Percentiles rank a stretch among this genome's conserved stretches.
These are phyloP conservation scores for Posidonia oceanica DNA, from an alignment of 116 monocot genomes.

Conservation along the genomic window DNA sequence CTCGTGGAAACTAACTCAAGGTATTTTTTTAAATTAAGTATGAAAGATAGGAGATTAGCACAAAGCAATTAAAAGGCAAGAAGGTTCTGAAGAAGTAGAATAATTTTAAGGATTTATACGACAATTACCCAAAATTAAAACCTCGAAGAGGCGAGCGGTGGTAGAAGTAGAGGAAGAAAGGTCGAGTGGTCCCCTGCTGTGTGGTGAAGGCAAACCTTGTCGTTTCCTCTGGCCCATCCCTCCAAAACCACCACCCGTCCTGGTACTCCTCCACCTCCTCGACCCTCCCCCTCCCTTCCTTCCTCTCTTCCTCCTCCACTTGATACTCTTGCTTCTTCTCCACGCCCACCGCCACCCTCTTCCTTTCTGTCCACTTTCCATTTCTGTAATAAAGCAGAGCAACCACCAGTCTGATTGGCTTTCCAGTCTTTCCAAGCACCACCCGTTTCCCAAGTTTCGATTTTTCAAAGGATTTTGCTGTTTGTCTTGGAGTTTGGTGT, in stretches of 20 bases:
- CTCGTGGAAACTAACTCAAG: no score
- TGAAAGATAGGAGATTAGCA: no score
- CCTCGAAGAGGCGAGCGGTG: background rate
- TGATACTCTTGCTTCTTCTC: no score
- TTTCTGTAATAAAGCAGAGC: no score
- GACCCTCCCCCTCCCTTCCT: background rate
- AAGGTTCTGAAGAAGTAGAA: no score
- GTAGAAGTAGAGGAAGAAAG: constrained; percentile 5
- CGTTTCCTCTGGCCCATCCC: constrained; percentile 15
- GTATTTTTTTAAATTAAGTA: no score
- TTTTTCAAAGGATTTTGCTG: background rate
- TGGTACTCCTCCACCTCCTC: background rate
- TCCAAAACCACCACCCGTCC: no score
- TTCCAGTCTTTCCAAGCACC: background rate
- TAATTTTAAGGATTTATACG: no score
- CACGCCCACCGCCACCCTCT: no score
- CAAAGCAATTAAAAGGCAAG: no score
- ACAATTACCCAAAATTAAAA: background rate
- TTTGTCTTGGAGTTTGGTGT: background rate
- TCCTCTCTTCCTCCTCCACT: background rate
- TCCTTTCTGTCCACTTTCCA: background rate
- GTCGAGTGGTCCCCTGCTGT: constrained; percentile 5
- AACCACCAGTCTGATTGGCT: no score
- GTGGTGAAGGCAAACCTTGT: constrained; percentile 8
- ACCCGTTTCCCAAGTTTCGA: background rate